Base-by-base conservation (phyloP, 208 protist species). In the Naegleria lovaniensis region DNA sequence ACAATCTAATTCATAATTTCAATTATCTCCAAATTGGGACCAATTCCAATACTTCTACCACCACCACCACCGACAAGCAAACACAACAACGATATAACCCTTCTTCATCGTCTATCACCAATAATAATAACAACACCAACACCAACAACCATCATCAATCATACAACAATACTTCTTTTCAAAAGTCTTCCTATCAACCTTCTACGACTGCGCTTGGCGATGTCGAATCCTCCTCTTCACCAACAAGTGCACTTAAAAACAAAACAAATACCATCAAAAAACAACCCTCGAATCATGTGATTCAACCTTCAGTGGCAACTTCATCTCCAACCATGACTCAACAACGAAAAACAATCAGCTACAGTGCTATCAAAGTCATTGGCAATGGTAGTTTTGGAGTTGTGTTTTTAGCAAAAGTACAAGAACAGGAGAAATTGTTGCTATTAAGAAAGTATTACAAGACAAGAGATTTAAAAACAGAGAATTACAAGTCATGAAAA, bases 371-470 rank as follows among this genome's bases (percentile, higher is more conserved):
- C 15, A 92, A 93, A 25, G 92, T 98, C 5, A 94, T 99, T 90
- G 98, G 98, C 36, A 95, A 97, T 89, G 98, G 98, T 55, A 98
- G 96, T 79, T 99, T 99, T 93, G 98, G 98, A 76, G 96, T 99
- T 38, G 19, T 99, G 15, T 96, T 97, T 36, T 93, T 97, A 48
- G 98, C 98, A 9, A 93, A 92, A 39, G 94, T 95, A 19, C 75
- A 91, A 51, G 94, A 97, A 97, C 96, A 13, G 95, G 95, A 52
- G 94, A 97, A 83, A 89, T 93, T 25, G 97, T 99, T 25, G 98
- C 98, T 75, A 97, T 99, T 89, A 99, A 99, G 92, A 98, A 98
- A 90, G 98, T 99, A 41, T 94, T 98, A 59, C 96, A 98, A 92
- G 98, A 99, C 92, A 94, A 96, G 41, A 93, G 98, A n/a, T 97